Base-by-base conservation (phyloP, 1,284 basidiomycete species). In the Pisolithus thermaeus region DNA sequence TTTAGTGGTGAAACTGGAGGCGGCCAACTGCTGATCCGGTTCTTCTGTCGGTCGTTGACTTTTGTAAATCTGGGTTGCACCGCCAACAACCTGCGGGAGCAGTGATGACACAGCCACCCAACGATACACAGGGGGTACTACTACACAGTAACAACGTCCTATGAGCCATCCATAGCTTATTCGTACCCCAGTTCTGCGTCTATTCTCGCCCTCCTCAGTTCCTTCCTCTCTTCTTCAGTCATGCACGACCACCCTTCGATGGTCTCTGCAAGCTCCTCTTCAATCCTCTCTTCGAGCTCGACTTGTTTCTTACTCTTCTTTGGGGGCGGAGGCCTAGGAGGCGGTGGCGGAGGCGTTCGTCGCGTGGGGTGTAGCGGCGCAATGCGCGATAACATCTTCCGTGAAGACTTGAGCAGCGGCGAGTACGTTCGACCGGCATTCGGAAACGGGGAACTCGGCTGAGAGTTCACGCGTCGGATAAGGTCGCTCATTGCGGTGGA, bases 241-340 rank as follows among this genome's bases (percentile, higher is more conserved):
- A 89, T 70, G 41, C 75, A 77, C 49, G 77, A 78, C 87, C 87
- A 90, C 7, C 85, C 87, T 14, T 85, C 84, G 7, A 85, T 71
- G 42, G 72, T 80, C 54, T 90, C 87, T 39, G 84, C 73, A 49
- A 90, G 68, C 67, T 90, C 86, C 65, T 86, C 79, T 63, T 89
- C 86, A 78, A 88, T 88, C 60, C 74, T 78, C 66, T 89, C 86
- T 67, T 90, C 87, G 59, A 78, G 67, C 60, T 83, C 79, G 22
- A 85, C 66, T 68, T 86, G 79, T 65, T 89, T 89, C 73, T 89
- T 88, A 43, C 76, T 82, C 72, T 89, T 89, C 69, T 84, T 80
- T 47, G 75, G 75, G 41, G 77, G 80, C 22, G 80, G 81, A 0
- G 80, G 80, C 14, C 79, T 78, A 2, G 84, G 85, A 0, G 74